Percentiles rank a stretch among this genome's conserved stretches.
Conservation (phyloP, 306 rosid genomes). For the Morella rubra region DNA sequence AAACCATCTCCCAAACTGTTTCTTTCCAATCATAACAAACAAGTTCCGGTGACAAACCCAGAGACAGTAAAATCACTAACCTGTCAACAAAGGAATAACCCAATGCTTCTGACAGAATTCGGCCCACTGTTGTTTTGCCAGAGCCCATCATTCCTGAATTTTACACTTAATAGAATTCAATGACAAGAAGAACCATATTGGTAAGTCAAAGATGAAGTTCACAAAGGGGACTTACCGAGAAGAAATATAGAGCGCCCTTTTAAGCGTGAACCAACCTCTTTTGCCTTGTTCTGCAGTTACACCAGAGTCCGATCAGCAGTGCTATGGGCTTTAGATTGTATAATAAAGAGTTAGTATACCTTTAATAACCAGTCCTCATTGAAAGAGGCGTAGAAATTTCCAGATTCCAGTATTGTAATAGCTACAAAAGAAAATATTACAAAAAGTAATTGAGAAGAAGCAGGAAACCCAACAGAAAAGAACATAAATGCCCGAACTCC, state of each 20-base stretch:
- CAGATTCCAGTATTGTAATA: not conserved
- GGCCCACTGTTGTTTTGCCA: constrained; percentile 22
- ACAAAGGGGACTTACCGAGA: not conserved
- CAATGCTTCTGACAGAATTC: constrained; percentile 18
- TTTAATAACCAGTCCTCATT: constrained; percentile 13
- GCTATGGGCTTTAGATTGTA: not conserved
- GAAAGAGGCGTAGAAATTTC: not conserved
- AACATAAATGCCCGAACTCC: not conserved
- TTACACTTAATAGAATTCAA: not conserved
- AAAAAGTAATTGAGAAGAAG: not conserved
- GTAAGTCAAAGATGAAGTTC: not conserved
- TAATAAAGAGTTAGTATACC: not conserved
- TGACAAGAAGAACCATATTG: not conserved
- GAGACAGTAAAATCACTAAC: not conserved
- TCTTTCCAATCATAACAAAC: not conserved
- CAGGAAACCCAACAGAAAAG: not conserved
- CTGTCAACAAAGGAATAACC: constrained; percentile 23
- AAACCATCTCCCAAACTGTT: not conserved
- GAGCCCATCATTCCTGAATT: constrained; percentile 23
- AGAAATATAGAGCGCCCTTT: constrained; percentile 17
- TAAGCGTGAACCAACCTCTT: constrained; percentile 15
- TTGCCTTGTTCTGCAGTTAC: constrained; percentile 11
- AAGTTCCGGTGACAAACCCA: not conserved
- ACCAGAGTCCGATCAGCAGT: not conserved
- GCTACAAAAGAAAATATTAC: not conserved